Base-by-base conservation (phyloP, 2,329 filamentous ascomycete genomes). In the Penicillium sp. region DNA sequence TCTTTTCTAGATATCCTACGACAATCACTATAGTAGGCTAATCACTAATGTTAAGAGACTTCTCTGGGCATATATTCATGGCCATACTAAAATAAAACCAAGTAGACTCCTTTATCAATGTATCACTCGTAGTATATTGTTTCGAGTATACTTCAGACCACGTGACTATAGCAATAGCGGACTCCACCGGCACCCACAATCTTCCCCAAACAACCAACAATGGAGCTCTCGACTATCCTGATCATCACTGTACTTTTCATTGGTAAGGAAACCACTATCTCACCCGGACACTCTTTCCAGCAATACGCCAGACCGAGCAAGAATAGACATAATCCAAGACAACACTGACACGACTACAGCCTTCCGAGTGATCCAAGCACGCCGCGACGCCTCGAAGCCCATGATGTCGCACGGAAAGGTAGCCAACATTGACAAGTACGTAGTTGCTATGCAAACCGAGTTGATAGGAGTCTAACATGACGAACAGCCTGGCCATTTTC, bases 401-500 rank as follows among this genome's bases (percentile, higher is more conserved):
- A 63, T 55, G 42, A 62, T 60, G 58, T 46, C 64, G 20, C 63
- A 67, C 56, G 66, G 64, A 53, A 68, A 67, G 43, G 66, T 68
- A n/a, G 57, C 58, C 45, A 55, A 63, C 46, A 58, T 68, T 11
- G 65, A 68, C 58, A 67, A 66, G 66, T 68, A 55, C 47, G 58
- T 20, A 13, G 2, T 7, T n/a, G 6, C 13, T n/a, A n/a, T 9
- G 24, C 6, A 9, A 4, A 1, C 3, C 0, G 13, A 22, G 11
- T 11, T 8, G 11, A 34, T 34, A 34, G 31, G 16, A 9, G 5
- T 24, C 44, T 48, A 47, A 45, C 11, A 9, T 23, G 13, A 7
- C 27, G 48, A 83, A 79, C 58, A 81, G 78, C 66, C 66, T 74
- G 37, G 81, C 81, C 44, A 88, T 81, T 68, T 74, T 82, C 55